A percentile compares a stretch with the other conserved stretches of the same genome.
Evolutionary conservation across 176 grass and related monocot genomes (phyloP).

Genomic region (Aegilops longissima): DNA sequence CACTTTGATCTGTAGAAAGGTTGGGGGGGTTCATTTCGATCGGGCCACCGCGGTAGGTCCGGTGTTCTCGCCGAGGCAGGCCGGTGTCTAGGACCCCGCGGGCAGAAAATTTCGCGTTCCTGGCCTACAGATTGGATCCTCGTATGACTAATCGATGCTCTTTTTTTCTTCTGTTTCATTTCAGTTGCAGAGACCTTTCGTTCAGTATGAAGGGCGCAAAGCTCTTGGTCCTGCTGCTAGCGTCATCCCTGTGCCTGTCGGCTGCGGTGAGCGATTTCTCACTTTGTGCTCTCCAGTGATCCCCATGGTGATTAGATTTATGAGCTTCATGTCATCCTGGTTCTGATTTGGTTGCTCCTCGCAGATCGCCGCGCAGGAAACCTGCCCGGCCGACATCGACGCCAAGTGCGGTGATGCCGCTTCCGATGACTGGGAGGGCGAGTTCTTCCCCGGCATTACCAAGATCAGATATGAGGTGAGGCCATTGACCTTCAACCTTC

Average conservation of each 20-base stretch:
- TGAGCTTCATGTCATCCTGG: background rate
- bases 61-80: background rate
- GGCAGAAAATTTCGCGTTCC: background rate
- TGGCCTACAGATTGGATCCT: background rate
- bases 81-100: background rate
- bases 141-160: background rate
- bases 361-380: conserved; percentile 48
- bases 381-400: conserved; percentile 62
- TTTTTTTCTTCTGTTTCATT: background rate
- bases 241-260: conserved; percentile 36
- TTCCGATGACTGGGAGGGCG: conserved; percentile 66
- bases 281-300: background rate
- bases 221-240: conserved; percentile 31
- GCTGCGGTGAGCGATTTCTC: conserved; percentile 34
- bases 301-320: background rate
- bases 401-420: conserved; percentile 44
- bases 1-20: background rate
- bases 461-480: conserved; percentile 93
- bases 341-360: background rate
- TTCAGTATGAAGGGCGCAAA: conserved; percentile 36
- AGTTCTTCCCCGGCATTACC: conserved; percentile 76
- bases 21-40: background rate
- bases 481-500: no score
- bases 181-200: background rate
- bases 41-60: background rate